phyloP scores from a whole-genome alignment of 2,329 filamentous ascomycete species.

The Monilinia fructigena region DNA sequence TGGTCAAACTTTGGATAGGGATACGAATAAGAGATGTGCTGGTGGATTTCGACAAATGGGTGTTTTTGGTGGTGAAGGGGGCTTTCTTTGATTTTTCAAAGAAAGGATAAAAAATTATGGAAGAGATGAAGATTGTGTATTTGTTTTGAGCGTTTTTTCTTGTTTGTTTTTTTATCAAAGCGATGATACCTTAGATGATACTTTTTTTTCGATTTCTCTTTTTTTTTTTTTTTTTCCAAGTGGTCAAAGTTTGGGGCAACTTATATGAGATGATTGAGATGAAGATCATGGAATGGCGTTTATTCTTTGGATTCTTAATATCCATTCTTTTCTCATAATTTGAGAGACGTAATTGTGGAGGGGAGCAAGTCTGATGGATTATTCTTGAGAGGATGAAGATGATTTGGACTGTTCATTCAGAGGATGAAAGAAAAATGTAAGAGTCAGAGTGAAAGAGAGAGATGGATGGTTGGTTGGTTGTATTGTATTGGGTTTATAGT shows the following conservation, averaged over 20 bases:
- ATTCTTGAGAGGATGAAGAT: background rate
- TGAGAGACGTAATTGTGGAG: background rate
- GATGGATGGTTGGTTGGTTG: no score
- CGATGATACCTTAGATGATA: background rate
- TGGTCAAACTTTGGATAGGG: background rate
- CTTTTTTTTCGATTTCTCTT: background rate
- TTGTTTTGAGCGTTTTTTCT: slow-evolving; percentile 6
- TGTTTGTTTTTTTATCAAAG: slow-evolving; percentile 7
- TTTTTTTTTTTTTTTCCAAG: background rate
- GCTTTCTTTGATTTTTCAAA: background rate
- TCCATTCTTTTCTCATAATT: background rate
- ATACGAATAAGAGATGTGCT: background rate
- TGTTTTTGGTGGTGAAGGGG: slow-evolving; percentile 13
- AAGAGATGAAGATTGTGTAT: background rate
- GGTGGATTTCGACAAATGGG: slow-evolving; percentile 2
- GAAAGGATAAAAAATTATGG: background rate
- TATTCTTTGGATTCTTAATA: slow-evolving; percentile 7
- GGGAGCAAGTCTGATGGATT: background rate
- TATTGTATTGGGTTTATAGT: no score
- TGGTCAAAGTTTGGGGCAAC: background rate
- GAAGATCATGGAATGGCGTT: slow-evolving; percentile 15
- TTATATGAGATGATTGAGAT: slow-evolving; percentile 11
- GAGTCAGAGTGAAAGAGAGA: no score
- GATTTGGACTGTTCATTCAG: background rate
- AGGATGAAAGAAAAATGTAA: background rate